These are phyloP conservation scores for Capsicum baccatum DNA, from an alignment of 257 asterid genomes.

Conservation along the genomic window DNA sequence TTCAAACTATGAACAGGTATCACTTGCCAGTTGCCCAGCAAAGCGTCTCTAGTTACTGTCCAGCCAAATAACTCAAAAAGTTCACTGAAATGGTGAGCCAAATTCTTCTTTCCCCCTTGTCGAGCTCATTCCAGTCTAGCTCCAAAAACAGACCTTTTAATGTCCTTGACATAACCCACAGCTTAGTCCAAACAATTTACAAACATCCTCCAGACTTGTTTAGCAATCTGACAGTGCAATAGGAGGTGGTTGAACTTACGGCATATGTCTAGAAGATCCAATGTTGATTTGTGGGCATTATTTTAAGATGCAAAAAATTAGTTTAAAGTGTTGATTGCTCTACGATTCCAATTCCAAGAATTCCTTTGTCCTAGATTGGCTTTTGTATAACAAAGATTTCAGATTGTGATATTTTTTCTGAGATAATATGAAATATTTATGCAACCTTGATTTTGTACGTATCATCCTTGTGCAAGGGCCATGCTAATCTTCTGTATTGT, in stretches of 20 bases:
- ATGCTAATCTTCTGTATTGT: no score
- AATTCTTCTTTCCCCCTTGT: neutral
- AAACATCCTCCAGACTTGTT: neutral
- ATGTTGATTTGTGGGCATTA: neutral
- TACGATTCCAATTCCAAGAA: neutral
- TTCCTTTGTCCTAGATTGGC: no score
- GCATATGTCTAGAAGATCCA: neutral
- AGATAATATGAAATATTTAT: no score
- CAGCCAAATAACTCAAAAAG: neutral
- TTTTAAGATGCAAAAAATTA: neutral
- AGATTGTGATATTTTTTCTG: no score
- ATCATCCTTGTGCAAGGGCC: no score
- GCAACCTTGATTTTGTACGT: no score
- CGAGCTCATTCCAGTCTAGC: neutral
- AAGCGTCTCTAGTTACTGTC: neutral
- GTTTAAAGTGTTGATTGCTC: neutral
- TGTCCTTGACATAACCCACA: neutral
- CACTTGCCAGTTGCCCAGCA: neutral
- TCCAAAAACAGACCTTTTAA: neutral
- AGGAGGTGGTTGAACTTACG: neutral
- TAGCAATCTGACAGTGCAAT: neutral
- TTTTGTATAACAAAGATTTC: no score
- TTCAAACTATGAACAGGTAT: neutral
- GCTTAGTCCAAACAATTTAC: neutral
- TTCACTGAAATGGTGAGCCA: neutral